Conservation (phyloP, 2,329 filamentous ascomycete species). For the Orbilia quercus region DNA sequence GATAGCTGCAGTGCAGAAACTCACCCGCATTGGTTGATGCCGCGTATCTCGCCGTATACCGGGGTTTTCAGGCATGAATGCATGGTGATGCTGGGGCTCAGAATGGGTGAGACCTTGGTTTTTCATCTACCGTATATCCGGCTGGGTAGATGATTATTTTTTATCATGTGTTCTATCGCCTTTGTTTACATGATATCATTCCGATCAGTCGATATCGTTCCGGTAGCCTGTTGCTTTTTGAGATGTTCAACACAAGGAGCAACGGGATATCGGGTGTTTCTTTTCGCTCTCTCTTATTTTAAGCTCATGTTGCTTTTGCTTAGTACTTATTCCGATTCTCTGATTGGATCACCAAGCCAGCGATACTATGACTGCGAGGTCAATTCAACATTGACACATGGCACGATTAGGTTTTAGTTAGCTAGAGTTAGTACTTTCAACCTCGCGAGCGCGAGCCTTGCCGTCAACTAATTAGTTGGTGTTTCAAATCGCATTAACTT, state of each 20-base stretch:
- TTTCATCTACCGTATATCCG: constrained; percentile 22
- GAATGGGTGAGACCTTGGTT: neutral
- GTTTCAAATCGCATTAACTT: constrained; percentile 13
- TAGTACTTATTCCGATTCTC: neutral
- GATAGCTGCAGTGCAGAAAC: constrained; percentile 26
- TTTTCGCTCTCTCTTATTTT: constrained; percentile 12
- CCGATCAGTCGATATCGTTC: constrained; percentile 7
- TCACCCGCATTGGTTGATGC: constrained; percentile 9
- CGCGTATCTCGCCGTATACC: constrained; percentile 13
- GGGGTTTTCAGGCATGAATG: neutral
- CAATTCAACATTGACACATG: constrained; percentile 21
- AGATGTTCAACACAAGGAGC: constrained; percentile 29
- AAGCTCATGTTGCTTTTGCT: neutral
- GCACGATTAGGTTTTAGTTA: neutral
- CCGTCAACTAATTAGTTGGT: neutral
- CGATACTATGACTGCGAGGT: neutral
- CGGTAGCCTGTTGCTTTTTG: constrained; percentile 23
- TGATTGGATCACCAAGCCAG: neutral
- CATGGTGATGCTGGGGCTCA: neutral
- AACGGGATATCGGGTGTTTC: neutral
- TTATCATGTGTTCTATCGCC: constrained; percentile 28
- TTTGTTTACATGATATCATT: neutral
- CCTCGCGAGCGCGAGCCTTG: neutral
- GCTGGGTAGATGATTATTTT: constrained; percentile 28
- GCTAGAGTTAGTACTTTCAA: neutral